Percentiles rank a stretch among this genome's conserved stretches.
Evolutionary conservation across 2,329 filamentous ascomycete species (phyloP).

Genomic region (Gaeumannomyces tritici): DNA sequence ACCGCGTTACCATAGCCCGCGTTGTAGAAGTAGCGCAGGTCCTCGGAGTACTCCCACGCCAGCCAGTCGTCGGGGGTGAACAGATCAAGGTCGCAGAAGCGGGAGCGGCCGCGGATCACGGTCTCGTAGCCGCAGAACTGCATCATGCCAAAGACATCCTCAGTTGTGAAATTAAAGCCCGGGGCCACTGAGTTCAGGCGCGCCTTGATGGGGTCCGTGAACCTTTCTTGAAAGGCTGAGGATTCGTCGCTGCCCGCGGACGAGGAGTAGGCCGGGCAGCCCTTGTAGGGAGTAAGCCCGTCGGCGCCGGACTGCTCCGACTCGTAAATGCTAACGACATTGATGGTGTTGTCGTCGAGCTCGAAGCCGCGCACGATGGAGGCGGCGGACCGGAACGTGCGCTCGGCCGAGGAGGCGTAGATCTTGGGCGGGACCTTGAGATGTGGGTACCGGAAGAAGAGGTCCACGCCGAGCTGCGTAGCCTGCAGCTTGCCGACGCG

Average conservation of each 20-base stretch:
- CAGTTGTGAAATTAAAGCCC: conserved; percentile 52
- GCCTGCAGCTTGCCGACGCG: conserved; percentile 52
- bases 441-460: conserved; percentile 48
- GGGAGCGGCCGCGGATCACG: conserved; percentile 51
- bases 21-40: conserved; percentile 57
- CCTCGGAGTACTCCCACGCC: conserved; percentile 55
- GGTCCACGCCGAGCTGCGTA: conserved; percentile 45
- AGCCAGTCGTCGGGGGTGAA: conserved; percentile 56
- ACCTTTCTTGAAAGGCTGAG: conserved; percentile 37
- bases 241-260: conserved; percentile 47
- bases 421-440: conserved; percentile 43
- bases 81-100: conserved; percentile 49
- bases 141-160: conserved; percentile 57
- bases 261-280: conserved; percentile 52
- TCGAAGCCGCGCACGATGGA: conserved; percentile 49
- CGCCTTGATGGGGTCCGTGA: conserved; percentile 50
- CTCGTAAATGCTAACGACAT: conserved; percentile 46
- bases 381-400: conserved; percentile 48
- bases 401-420: conserved; percentile 54
- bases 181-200: conserved; percentile 43
- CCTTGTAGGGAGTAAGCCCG: conserved; percentile 53
- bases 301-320: conserved; percentile 47
- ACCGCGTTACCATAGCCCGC: conserved; percentile 52
- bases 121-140: conserved; percentile 57
- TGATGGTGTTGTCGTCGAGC: conserved; percentile 39